Evolutionary conservation across 2,329 filamentous ascomycete species (phyloP), one percentile per base, ranked within the genome.

Genomic region (Xylariales sp.): DNA sequence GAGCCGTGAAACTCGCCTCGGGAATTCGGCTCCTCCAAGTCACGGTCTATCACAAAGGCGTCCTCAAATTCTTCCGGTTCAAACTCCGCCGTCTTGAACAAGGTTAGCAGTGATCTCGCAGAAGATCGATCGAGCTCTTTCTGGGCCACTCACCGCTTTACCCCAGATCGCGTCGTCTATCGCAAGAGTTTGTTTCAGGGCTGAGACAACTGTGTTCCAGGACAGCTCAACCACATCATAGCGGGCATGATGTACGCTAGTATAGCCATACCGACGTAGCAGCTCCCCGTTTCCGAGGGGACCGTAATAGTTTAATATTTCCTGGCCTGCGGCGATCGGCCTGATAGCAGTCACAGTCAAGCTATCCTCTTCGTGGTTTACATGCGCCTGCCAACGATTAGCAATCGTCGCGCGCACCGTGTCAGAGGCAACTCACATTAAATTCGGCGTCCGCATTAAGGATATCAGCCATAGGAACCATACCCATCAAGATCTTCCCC

Each of bases 381-480:
- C 84, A 64, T 88, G 84, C 3, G 84, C 81, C 85, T 87, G 34
- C 23, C 18, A 3, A 50, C 28, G 18, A 23, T 72, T 56, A 71
- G 65, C 52, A 5, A 30, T 54, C n/a, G 16, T 1, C 23, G 7
- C 12, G 16, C 7, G n/a, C n/a, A 9, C 8, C 36, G 1, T 30
- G 6, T 5, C 6, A 9, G 28, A 50, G 50, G 32, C 45, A 43
- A 78, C 84, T 74, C 73, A 91, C 91, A 73, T 97, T 97, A 79
- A 96, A 96, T 71, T 93, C 89, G 4, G 92, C 93, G 77, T 97
- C 93, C 0, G 94, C 93, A 75, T 97, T 97, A 39, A 97, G 84
- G 75, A 97, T 90, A 77, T 97, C 94, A 0, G 94, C 94, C 83
- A 97, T 87, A 1, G 94, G 93, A 0, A 97, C 91, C 93, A 97